Conservation (phyloP, 2,329 filamentous ascomycete genomes). For the Xylariaceae sp. region DNA sequence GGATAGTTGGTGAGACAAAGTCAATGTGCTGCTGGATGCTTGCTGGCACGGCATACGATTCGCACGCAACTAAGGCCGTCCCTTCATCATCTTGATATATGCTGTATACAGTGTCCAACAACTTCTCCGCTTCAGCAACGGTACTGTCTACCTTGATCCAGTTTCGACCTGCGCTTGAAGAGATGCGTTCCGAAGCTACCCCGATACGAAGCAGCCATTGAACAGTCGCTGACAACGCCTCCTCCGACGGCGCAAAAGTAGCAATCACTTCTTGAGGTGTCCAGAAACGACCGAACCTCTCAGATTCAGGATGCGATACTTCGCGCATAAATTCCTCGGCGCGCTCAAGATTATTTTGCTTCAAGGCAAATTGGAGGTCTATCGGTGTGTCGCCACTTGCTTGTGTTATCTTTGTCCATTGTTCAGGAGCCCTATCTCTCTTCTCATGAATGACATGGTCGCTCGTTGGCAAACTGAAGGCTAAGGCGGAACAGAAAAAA, state of each 20-base stretch:
- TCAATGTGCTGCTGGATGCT: conserved; percentile 11
- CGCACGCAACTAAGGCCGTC: conserved; percentile 3
- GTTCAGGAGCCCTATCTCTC: conserved; percentile 1
- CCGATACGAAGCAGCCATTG: conserved; percentile 14
- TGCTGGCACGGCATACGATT: conserved; percentile 7
- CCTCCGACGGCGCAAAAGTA: conserved; percentile 12
- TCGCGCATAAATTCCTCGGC: conserved; percentile 15
- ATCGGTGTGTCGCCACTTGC: conserved; percentile 1
- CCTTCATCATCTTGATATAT: conserved; percentile 10
- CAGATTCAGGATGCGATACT: conserved; percentile 15
- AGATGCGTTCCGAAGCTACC: background rate
- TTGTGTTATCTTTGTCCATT: conserved; percentile 6
- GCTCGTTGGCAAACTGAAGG: conserved; percentile 1
- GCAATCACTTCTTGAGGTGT: conserved; percentile 14
- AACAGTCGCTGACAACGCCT: conserved; percentile 2
- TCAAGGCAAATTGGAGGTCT: conserved; percentile 16
- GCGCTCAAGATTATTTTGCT: conserved; percentile 13
- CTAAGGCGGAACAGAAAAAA: conserved; percentile 1
- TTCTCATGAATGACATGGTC: conserved; percentile 18
- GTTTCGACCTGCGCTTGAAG: conserved; percentile 4
- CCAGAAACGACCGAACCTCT: conserved; percentile 15
- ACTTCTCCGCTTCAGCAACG: conserved; percentile 15
- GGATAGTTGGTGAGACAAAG: conserved; percentile 19
- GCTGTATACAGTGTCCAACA: conserved; percentile 12
- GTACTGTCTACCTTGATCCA: conserved; percentile 19